A percentile compares a stretch with the other conserved stretches of the same genome.
Evolutionary conservation across 176 grass and related monocot species (phyloP).

Genomic region (Aegilops speltoides): DNA sequence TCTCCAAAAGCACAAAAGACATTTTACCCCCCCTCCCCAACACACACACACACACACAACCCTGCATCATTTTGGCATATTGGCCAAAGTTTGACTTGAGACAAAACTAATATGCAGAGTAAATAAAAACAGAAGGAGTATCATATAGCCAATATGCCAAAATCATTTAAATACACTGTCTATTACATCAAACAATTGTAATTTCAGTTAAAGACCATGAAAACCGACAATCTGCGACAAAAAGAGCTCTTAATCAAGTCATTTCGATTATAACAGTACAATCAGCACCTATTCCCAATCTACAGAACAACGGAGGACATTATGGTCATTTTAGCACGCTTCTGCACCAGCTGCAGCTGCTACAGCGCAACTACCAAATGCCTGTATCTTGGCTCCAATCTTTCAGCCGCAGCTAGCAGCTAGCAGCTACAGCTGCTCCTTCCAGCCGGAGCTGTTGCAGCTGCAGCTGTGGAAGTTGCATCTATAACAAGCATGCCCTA

Average conservation of each 20-base stretch:
- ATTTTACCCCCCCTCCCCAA: no score
- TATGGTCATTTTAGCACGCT: neutral
- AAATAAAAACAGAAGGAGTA: neutral
- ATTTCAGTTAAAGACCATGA: neutral
- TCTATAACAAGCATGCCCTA: neutral
- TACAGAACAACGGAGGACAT: neutral
- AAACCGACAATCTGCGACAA: neutral
- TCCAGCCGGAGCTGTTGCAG: neutral
- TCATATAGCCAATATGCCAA: neutral
- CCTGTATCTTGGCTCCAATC: neutral
- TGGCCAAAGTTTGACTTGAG: no score
- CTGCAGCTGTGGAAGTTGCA: neutral
- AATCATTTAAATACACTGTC: neutral
- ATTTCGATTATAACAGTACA: neutral
- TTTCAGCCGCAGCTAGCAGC: neutral
- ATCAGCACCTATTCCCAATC: neutral
- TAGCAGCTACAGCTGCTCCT: neutral
- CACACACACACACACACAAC: no score
- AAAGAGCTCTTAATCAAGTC: neutral
- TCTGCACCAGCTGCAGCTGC: neutral
- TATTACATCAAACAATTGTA: neutral
- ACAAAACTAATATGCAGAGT: no score
- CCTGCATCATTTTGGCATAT: no score
- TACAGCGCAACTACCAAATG: neutral
- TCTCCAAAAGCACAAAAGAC: no score